These are phyloP conservation scores for Prunus mongolica DNA, from an alignment of 306 rosid genomes.

Conservation along the genomic window DNA sequence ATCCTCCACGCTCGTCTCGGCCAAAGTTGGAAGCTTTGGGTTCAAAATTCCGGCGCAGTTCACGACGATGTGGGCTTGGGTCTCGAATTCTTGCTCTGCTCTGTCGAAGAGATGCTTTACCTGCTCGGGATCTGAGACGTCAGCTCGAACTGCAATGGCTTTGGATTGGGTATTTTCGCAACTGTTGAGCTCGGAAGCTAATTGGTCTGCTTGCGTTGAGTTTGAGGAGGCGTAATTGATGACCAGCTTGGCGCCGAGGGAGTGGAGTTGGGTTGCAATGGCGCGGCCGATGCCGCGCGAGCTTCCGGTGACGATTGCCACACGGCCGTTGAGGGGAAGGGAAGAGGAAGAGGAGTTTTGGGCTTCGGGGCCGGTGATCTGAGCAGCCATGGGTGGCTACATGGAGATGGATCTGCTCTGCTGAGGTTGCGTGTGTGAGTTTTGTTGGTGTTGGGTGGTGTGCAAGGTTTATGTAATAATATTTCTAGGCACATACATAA, in stretches of 20 bases:
- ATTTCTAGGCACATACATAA: too few species aligned
- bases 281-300: conserved; percentile 53
- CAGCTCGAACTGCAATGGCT: conserved; percentile 34
- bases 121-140: conserved; percentile 41
- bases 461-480: too few species aligned
- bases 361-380: neutral
- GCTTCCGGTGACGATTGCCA: conserved; percentile 46
- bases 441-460: too few species aligned
- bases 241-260: conserved; percentile 44
- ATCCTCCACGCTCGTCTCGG: conserved; percentile 31
- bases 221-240: conserved; percentile 32
- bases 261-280: conserved; percentile 47
- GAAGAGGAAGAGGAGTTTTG: neutral
- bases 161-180: neutral
- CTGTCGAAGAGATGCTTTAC: conserved; percentile 36
- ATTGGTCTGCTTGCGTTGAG: conserved; percentile 29
- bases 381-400: neutral
- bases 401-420: too few species aligned
- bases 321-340: conserved; percentile 34
- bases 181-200: conserved; percentile 34
- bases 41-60: conserved; percentile 46
- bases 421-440: too few species aligned
- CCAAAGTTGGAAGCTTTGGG: conserved; percentile 30
- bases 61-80: conserved; percentile 30
- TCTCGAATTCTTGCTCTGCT: conserved; percentile 29